Conservation (phyloP, 1,139 yeast species). For the Suhomyces wounanorum region DNA sequence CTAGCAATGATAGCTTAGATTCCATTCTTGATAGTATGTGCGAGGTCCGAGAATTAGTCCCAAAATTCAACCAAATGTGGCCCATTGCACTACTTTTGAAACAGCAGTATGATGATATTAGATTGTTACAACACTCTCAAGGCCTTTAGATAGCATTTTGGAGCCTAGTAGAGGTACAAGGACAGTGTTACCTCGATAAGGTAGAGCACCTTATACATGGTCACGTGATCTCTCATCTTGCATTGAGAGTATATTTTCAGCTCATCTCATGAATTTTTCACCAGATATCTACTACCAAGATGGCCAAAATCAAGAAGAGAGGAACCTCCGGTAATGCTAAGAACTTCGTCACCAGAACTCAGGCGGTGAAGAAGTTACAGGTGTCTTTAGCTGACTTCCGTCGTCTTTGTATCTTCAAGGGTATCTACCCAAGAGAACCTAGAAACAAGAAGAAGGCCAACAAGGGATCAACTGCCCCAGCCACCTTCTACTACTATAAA, state of each 20-base stretch:
- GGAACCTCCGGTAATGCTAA: constrained; percentile 88
- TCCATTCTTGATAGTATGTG: constrained; percentile 1
- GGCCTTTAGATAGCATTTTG: too few species aligned
- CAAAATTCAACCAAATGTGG: constrained; percentile 30
- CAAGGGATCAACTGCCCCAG: constrained; percentile 94
- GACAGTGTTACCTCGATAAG: too few species aligned
- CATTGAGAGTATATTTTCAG: constrained; percentile 8
- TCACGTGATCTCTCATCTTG: constrained; percentile 3
- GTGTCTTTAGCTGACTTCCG: constrained; percentile 97
- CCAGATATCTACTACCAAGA: constrained; percentile 10
- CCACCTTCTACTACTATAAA: constrained; percentile 89
- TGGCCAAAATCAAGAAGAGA: constrained; percentile 66
- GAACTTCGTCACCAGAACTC: constrained; percentile 91
- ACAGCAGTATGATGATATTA: constrained; percentile 14
- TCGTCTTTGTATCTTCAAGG: constrained; percentile 95
- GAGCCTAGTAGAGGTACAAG: too few species aligned
- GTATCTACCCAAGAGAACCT: constrained; percentile 95
- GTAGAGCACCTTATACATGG: neutral
- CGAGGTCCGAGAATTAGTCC: constrained; percentile 10
- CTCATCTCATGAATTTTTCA: constrained; percentile 15
- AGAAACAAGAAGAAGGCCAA: constrained; percentile 95
- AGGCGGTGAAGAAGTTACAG: constrained; percentile 90
- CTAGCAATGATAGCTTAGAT: neutral
- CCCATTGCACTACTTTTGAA: constrained; percentile 24
- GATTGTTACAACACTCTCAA: neutral